A percentile compares a stretch with the other conserved stretches of the same genome.
These are phyloP conservation scores for Rhizopogon roseolus DNA, from an alignment of 768 basidiomycete genomes.

Conservation along the genomic window DNA sequence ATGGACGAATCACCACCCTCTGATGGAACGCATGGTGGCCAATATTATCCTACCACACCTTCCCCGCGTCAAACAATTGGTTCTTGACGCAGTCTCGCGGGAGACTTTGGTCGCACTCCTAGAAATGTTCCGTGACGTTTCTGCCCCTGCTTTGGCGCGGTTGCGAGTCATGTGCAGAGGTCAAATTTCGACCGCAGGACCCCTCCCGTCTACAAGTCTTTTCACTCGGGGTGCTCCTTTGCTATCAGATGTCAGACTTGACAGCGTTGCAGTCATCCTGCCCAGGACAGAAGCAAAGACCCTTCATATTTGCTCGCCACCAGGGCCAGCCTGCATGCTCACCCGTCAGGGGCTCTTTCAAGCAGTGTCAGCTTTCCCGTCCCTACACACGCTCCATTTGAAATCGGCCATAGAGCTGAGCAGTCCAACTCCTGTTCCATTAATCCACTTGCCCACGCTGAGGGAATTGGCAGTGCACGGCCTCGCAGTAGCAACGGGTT, in stretches of 20 bases:
- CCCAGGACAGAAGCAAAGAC: conserved; percentile 15
- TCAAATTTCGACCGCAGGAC: conserved; percentile 20
- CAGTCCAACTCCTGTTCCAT: conserved; percentile 12
- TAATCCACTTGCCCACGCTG: conserved; percentile 18
- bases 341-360: conserved; percentile 18
- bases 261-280: conserved; percentile 23
- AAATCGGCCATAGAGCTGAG: conserved; percentile 27
- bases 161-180: conserved; percentile 27
- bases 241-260: conserved; percentile 28
- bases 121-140: conserved; percentile 17
- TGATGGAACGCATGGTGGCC: conserved; percentile 18
- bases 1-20: conserved; percentile 26
- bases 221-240: conserved; percentile 28
- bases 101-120: conserved; percentile 22
- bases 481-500: conserved; percentile 21
- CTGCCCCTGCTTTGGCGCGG: conserved; percentile 20
- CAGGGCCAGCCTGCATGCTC: conserved; percentile 27
- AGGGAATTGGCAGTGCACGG: conserved; percentile 28
- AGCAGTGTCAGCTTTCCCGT: conserved; percentile 15
- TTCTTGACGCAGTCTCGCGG: conserved; percentile 25
- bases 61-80: conserved; percentile 21
- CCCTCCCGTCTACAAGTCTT: conserved; percentile 16
- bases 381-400: conserved; percentile 19
- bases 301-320: conserved; percentile 29
- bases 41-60: conserved; percentile 25